Conservation (phyloP, 148 eudicot species). For the Beta vulgaris region DNA sequence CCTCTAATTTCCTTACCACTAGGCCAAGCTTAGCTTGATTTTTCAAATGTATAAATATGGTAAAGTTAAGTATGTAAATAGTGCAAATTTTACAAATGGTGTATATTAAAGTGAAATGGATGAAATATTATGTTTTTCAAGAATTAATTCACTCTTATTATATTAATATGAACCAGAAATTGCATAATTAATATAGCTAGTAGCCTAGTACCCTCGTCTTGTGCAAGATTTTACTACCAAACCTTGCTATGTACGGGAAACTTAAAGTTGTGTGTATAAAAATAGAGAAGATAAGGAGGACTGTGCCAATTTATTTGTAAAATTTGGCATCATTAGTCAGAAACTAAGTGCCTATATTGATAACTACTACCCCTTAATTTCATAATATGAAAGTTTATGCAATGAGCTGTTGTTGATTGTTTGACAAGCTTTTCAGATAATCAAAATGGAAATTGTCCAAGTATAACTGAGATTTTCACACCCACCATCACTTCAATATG, state of each 20-base stretch:
- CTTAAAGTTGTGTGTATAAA: neutral
- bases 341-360: neutral
- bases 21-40: too few species aligned
- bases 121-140: too few species aligned
- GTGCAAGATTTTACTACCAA: slow-evolving; percentile 17
- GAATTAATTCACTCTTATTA: too few species aligned
- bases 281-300: neutral
- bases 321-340: neutral
- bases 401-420: slow-evolving; percentile 20
- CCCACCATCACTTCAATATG: too few species aligned
- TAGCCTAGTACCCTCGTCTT: neutral
- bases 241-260: neutral
- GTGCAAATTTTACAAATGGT: too few species aligned
- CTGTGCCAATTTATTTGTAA: neutral
- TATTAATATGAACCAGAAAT: too few species aligned
- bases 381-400: neutral
- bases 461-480: neutral
- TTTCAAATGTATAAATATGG: too few species aligned
- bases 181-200: too few species aligned
- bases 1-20: too few species aligned
- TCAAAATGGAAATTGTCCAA: neutral
- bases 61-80: too few species aligned
- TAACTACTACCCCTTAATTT: slow-evolving; percentile 1
- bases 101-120: too few species aligned
- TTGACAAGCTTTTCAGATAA: neutral